Evolutionary conservation across 2,329 filamentous ascomycete species (phyloP), one percentile per base, ranked within the genome.

Genomic region (Teratosphaeria zuluensis): DNA sequence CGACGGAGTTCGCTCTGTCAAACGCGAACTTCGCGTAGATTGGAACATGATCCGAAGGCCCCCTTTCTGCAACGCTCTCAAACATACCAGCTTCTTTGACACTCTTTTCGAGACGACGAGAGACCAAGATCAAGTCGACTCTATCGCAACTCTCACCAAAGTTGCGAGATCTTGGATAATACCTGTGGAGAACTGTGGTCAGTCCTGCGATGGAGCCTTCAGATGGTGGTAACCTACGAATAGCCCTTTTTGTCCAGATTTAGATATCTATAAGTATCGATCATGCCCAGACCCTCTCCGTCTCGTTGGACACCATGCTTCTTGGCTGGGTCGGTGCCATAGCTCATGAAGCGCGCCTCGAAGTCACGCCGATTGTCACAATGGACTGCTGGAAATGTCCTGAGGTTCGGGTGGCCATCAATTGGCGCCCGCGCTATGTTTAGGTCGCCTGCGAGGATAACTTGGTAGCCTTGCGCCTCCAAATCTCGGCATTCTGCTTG

Each of bases 61-160:
- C 79, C 46, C 80, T 71, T 60, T 81, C 80, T 60, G 61, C 65
- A 16, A 70, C 62, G 28, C 67, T 75, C 31, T 76, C 75, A 58
- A 74, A 67, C 16, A 79, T 78, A 3, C 73, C 76, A 53, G 72
- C 73, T 14, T 64, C 68, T 14, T 58, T 65, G 4, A 79, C 59
- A 55, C 67, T 64, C 4, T 70, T 72, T 57, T 74, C 73, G 9
- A 80, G 61, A 1, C 53, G 60, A 55, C 62, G 70, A 3, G 77
- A 81, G 19, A 74, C 72, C 58, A 83, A 68, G 24, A 81, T 74
- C 66, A 80, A 71, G 64, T 83, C 80, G 1, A 82, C 79, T 32
- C 80, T 69, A 70, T 83, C 80, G 65, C 79, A 81, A 58, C 78
- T 81, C 7, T 65, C 68, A 0, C 79, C 80, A 74, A 79, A 83